phyloP scores from a whole-genome alignment of 345 rosid species.

The Lepidium africanum region DNA sequence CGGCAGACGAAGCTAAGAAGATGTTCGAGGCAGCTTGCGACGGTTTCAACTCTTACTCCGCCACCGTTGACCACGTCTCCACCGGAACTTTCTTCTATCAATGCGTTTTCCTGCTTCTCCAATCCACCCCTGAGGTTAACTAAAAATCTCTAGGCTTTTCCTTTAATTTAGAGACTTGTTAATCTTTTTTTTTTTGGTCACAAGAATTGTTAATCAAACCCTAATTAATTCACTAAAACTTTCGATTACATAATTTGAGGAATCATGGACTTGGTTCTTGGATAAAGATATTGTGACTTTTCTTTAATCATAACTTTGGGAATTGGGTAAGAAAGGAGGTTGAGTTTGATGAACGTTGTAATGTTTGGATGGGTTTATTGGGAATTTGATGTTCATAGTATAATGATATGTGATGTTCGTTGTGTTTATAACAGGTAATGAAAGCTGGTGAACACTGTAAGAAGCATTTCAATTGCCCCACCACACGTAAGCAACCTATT shows the following conservation, averaged over 20 bases:
- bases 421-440: constrained; percentile 47
- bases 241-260: background rate
- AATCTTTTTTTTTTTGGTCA: too few species aligned
- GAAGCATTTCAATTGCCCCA: constrained; percentile 42
- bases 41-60: constrained; percentile 48
- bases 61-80: constrained; percentile 50
- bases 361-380: too few species aligned
- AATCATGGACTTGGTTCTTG: background rate
- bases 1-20: constrained; percentile 55
- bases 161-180: background rate
- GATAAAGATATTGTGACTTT: too few species aligned
- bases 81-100: constrained; percentile 71
- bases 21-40: constrained; percentile 60
- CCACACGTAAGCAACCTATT: constrained; percentile 40
- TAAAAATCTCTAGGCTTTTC: too few species aligned
- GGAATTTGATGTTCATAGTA: background rate
- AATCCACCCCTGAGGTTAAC: constrained; percentile 54
- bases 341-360: too few species aligned
- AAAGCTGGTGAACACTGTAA: constrained; percentile 49
- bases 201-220: too few species aligned
- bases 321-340: too few species aligned
- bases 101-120: constrained; percentile 70
- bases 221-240: too few species aligned
- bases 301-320: too few species aligned
- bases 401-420: background rate